Base-by-base conservation (phyloP, 163 green algal genomes). In the Chloromonas sp. region DNA sequence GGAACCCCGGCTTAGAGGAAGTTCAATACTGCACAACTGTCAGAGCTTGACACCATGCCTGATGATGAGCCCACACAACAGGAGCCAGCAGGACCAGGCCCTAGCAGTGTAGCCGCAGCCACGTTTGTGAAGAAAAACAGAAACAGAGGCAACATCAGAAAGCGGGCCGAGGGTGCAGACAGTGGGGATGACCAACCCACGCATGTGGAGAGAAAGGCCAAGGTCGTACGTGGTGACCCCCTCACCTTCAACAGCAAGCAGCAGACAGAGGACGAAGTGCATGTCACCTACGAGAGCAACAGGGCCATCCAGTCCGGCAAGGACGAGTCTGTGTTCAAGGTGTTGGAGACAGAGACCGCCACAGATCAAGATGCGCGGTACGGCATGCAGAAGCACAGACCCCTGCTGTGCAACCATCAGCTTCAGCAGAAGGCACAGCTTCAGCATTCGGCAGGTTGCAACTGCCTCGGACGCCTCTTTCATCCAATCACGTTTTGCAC, bases 331-430 rank as follows among this genome's bases (percentile, higher is more conserved):
- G 96, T 94, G 0, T 98, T 95, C 0, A 70, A 87, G 0, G 71
- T 70, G 0, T 84, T 98, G n/a, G 93, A 98, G 83, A 98, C 94
- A 15, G 96, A 99, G 86, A 99, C 96, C 1, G 87, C 94, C 81
- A 92, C 91, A 79, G 95, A 98, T 86, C 83, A 90, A 15, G 96
- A 99, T 86, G 91, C 91, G 0, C 89, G 96, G 84, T 90, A 70
- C 2, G 86, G 82, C 0, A 80, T 60, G 66, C 66, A 36, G 36
- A 36, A 36, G 36, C 36, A 36, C 36, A 36, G 36, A 36, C 36
- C 36, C 36, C 36, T 36, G 36, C 36, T 36, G 36, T 36, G 36
- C 36, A 36, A 36, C 36, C 36, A 36, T 36, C 36, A 36, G 36
- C 36, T 36, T 36, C 36, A 36, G 36, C 36, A 36, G 36, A 36